A percentile compares a stretch with the other conserved stretches of the same genome.
Evolutionary conservation across 108 stramenopile species (phyloP).

Genomic region (Skeletonema potamos): DNA sequence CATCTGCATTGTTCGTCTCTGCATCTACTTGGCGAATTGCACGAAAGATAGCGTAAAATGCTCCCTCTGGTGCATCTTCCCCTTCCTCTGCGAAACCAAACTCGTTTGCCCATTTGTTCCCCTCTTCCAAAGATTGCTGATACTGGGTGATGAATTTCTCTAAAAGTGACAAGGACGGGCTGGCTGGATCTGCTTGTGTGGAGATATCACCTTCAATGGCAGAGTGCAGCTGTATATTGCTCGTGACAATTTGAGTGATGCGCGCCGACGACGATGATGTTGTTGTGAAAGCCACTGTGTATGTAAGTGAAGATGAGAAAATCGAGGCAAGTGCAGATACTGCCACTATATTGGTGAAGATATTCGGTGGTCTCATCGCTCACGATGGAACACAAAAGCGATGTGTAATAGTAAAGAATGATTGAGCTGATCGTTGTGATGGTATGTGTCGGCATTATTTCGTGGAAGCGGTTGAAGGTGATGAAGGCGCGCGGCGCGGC

Average conservation of each 20-base stretch:
- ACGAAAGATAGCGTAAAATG: constrained; percentile 66
- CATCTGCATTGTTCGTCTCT: not conserved
- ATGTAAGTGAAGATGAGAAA: not conserved
- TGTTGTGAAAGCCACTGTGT: not conserved
- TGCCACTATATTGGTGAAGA: not conserved
- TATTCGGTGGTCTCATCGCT: not conserved
- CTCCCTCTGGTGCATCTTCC: constrained; percentile 32
- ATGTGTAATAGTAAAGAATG: too few relatives aligned
- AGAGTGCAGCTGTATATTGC: constrained; percentile 8
- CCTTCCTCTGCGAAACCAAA: constrained; percentile 55
- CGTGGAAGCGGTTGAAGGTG: too few relatives aligned
- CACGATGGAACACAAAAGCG: too few relatives aligned
- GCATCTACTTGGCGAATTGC: constrained; percentile 49
- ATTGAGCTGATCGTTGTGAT: too few relatives aligned
- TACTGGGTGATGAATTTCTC: constrained; percentile 22
- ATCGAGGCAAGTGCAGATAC: not conserved
- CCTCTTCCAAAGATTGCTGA: constrained; percentile 23
- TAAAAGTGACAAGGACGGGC: constrained; percentile 7
- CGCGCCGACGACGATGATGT: not conserved
- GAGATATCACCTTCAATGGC: not conserved
- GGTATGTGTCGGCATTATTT: too few relatives aligned
- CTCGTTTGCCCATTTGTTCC: constrained; percentile 53
- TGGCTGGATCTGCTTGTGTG: not conserved
- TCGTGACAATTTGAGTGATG: not conserved
- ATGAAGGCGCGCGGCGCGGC: too few relatives aligned